Conservation (phyloP, 1,139 yeast species). For the Candida tropicalis region DNA sequence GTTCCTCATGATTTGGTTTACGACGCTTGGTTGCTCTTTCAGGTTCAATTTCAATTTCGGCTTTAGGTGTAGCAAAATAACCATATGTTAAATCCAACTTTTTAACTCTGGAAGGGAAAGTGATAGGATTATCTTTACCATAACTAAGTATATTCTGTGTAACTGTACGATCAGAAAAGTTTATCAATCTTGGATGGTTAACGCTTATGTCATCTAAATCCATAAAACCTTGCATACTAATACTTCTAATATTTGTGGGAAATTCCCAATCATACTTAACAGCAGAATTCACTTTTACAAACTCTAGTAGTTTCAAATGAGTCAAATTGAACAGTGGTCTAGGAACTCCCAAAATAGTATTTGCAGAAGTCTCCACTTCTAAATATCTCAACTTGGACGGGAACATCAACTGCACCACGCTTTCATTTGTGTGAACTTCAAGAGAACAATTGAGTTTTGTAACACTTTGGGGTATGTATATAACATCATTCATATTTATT, state of each 20-base stretch:
- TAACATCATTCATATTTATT: not conserved
- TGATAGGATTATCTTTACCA: not conserved
- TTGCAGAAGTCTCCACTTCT: too few relatives aligned
- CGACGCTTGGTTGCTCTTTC: too few relatives aligned
- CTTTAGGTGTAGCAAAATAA: not conserved
- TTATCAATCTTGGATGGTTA: not conserved
- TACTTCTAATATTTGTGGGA: not conserved
- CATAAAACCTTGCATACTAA: not conserved
- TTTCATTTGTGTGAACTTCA: too few relatives aligned
- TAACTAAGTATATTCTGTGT: not conserved
- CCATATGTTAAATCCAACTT: not conserved
- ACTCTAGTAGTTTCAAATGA: not conserved
- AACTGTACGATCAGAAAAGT: not conserved
- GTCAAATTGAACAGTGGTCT: not conserved
- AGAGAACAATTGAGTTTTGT: not conserved
- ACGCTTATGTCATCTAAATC: not conserved
- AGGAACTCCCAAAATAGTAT: not conserved
- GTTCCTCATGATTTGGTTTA: too few relatives aligned
- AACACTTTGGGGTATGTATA: not conserved
- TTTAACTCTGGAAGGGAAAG: not conserved
- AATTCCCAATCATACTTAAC: not conserved
- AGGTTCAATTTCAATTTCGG: too few relatives aligned
- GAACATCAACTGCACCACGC: not conserved
- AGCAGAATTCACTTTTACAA: not conserved
- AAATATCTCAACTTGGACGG: not conserved